A percentile compares a stretch with the other conserved stretches of the same genome.
Conservation (phyloP, 768 basidiomycete species). For the Pleurotus djamor region DNA sequence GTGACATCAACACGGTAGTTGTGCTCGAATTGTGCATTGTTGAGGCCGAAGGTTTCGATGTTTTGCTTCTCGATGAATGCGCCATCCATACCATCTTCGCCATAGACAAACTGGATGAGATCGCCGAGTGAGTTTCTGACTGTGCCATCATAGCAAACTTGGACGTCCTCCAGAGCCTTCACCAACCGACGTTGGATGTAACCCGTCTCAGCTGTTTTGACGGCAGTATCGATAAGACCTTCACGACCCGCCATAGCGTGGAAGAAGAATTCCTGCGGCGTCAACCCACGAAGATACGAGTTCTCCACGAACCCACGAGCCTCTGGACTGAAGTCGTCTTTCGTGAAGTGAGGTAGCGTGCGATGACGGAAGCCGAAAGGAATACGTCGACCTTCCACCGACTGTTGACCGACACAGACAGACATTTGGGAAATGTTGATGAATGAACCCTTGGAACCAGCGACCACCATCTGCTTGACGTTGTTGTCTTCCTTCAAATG, state of each 20-base stretch:
- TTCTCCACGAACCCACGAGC: constrained; percentile 99
- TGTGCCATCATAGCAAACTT: constrained; percentile 97
- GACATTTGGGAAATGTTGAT: constrained; percentile 99
- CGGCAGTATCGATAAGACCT: constrained; percentile 98
- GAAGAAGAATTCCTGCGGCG: constrained; percentile 99
- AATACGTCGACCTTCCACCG: constrained; percentile 96
- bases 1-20: constrained; percentile 95
- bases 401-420: constrained; percentile 97
- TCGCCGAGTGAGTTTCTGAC: constrained; percentile 97
- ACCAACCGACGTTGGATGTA: constrained; percentile 98
- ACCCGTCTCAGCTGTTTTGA: constrained; percentile 99
- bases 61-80: constrained; percentile 96
- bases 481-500: constrained; percentile 99
- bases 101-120: constrained; percentile 94
- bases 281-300: constrained; percentile 93
- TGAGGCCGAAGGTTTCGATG: constrained; percentile 86
- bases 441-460: constrained; percentile 97
- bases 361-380: constrained; percentile 98
- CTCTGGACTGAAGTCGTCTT: constrained; percentile 98
- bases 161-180: constrained; percentile 96
- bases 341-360: constrained; percentile 94
- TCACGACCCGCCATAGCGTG: constrained; percentile 99
- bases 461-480: constrained; percentile 99
- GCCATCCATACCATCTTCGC: constrained; percentile 99
- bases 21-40: constrained; percentile 81